Evolutionary conservation across 2,329 filamentous ascomycete genomes (phyloP).

Genomic region (Aspergillus costaricaensis): DNA sequence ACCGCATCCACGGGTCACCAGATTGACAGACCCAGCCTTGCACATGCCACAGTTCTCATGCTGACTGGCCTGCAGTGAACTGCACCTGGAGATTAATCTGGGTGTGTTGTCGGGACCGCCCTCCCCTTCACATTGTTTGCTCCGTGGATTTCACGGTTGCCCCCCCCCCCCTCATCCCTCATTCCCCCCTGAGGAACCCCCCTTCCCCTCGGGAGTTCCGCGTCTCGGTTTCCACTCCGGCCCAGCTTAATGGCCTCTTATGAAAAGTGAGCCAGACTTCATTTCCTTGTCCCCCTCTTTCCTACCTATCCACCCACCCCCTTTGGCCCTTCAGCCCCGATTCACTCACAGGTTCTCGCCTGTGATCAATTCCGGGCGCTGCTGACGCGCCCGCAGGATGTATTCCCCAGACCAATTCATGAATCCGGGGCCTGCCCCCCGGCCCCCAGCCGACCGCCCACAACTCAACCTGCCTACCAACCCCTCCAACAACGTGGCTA

Average conservation of each 20-base stretch:
- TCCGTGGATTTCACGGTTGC: not conserved
- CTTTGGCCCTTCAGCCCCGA: not conserved
- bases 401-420: slow-evolving; percentile 75
- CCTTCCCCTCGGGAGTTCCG: slow-evolving; percentile 11
- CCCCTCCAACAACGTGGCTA: slow-evolving; percentile 64
- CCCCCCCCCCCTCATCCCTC: not conserved
- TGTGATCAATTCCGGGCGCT: slow-evolving; percentile 1
- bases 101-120: not conserved
- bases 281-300: not conserved
- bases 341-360: not conserved
- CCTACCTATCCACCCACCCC: not conserved
- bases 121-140: not conserved
- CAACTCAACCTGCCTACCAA: slow-evolving; percentile 74
- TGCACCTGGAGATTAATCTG: not conserved
- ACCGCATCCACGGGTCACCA: not conserved
- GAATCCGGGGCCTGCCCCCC: slow-evolving; percentile 93
- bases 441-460: slow-evolving; percentile 80
- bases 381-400: slow-evolving; percentile 38
- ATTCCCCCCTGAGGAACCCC: slow-evolving; percentile 11
- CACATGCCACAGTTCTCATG: not conserved
- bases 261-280: slow-evolving; percentile 34
- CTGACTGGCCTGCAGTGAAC: not conserved
- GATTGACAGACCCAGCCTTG: slow-evolving; percentile 1
- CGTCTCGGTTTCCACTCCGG: slow-evolving; percentile 20
- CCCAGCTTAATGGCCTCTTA: slow-evolving; percentile 33